A percentile compares a stretch with the other conserved stretches of the same genome.
Evolutionary conservation across 495 filamentous ascomycete species (phyloP).

Genomic region (Cercophora newfieldiana): DNA sequence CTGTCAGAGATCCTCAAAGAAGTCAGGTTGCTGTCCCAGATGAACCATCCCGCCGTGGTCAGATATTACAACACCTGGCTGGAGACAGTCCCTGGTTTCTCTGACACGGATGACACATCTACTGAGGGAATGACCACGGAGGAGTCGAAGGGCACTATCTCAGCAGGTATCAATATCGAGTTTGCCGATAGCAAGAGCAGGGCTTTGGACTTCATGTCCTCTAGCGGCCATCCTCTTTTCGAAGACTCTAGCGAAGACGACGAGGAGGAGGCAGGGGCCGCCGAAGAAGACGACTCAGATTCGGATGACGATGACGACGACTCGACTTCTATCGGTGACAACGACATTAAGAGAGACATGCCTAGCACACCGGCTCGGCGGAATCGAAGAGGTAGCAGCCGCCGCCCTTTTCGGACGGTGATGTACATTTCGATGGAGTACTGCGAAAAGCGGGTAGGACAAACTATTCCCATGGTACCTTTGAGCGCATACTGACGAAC

Average conservation of each 20-base stretch:
- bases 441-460: constrained; percentile 81
- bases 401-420: constrained; percentile 40
- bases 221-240: constrained; percentile 75
- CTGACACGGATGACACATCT: constrained; percentile 59
- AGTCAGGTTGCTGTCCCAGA: constrained; percentile 81
- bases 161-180: constrained; percentile 52
- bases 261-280: constrained; percentile 49
- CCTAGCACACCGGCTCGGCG: constrained; percentile 25
- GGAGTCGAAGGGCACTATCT: constrained; percentile 21
- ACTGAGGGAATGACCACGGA: constrained; percentile 50
- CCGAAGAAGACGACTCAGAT: constrained; percentile 34
- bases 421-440: constrained; percentile 82
- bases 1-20: constrained; percentile 88
- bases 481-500: neutral
- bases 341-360: constrained; percentile 13
- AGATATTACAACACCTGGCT: constrained; percentile 95
- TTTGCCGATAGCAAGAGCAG: constrained; percentile 70
- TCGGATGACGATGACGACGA: constrained; percentile 33
- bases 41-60: constrained; percentile 96
- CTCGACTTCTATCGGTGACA: constrained; percentile 20
- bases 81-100: constrained; percentile 64
- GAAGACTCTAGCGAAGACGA: constrained; percentile 73
- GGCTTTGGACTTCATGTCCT: constrained; percentile 91
- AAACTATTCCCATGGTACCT: constrained; percentile 2
- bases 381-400: constrained; percentile 33